A percentile compares a stretch with the other conserved stretches of the same genome.
phyloP scores from a whole-genome alignment of 2,329 filamentous ascomycete genomes.

The Daldinia sp. region DNA sequence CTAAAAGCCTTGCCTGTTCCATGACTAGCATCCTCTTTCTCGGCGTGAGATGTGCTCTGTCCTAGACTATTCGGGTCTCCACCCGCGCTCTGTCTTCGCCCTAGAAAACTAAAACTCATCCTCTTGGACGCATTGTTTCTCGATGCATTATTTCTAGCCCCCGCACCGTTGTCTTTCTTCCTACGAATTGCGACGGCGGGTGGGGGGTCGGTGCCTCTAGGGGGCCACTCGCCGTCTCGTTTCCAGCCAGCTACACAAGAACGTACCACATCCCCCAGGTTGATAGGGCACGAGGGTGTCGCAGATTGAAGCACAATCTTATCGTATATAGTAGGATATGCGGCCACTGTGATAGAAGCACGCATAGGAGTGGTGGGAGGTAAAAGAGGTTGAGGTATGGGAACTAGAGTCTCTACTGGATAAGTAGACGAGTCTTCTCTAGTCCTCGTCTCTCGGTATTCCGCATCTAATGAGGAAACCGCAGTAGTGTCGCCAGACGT shows the following conservation, averaged over 20 bases:
- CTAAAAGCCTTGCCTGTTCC: conserved; percentile 43
- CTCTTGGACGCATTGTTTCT: conserved; percentile 45
- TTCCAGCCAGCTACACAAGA: conserved; percentile 92
- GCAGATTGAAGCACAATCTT: conserved; percentile 84
- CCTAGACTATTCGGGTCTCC: conserved; percentile 30
- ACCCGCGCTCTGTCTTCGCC: conserved; percentile 46
- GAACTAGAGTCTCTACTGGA: conserved; percentile 71
- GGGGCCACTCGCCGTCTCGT: conserved; percentile 91
- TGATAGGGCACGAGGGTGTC: conserved; percentile 87
- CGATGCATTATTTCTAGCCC: conserved; percentile 39
- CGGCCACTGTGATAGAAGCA: conserved; percentile 73
- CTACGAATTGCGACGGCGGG: conserved; percentile 51
- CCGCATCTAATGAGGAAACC: conserved; percentile 54
- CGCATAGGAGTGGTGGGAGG: conserved; percentile 79
- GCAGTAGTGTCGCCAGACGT: conserved; percentile 48
- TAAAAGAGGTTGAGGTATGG: conserved; percentile 76
- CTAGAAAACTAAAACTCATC: conserved; percentile 58
- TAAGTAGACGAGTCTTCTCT: conserved; percentile 51
- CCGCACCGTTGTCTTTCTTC: conserved; percentile 48
- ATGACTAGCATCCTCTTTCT: conserved; percentile 24
- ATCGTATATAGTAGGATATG: conserved; percentile 86
- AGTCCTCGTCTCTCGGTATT: conserved; percentile 49
- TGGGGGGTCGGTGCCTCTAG: conserved; percentile 59
- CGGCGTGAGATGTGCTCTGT: conserved; percentile 23
- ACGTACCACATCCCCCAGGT: conserved; percentile 80